Evolutionary conservation across 257 asterid species (phyloP), one percentile per base, ranked within the genome.

Genomic region (Nicotiana knightiana): DNA sequence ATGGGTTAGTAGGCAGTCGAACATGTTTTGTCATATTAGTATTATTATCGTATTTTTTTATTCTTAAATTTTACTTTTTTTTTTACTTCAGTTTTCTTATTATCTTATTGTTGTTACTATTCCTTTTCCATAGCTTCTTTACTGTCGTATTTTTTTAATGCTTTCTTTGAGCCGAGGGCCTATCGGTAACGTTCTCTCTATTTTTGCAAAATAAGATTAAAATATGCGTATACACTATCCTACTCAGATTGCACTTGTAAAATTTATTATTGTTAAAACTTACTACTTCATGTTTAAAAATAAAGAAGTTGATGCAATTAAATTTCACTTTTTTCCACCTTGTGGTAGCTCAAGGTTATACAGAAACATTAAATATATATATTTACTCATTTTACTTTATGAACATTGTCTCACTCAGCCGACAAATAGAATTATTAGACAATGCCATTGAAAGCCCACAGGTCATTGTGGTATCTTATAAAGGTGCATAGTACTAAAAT

Each of bases 351-450:
- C 13, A 12, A 18, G 26, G 3, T 5, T 18, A 58, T 46, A 39
- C 61, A 39, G 9, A 71, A 32, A 46, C 79, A 71, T 46, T 46
- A 26, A 59, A 11, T 15, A 28, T 28, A 21, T n/a, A 43, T 4
- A 39, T 39, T 39, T 24, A 4, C 21, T 21, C 59, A 70, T n/a
- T 43, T 43, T 24, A 17, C 18, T 79, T 63, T 61, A 15, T 54
- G 61, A 33, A 39, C 17, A 26, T 79, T 63, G 35, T 67, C 15
- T 28, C 63, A 63, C 43, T 62, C 62, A 80, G 76, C 62, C 37
- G 82, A 80, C 82, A 80, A 61, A 62, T 62, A 16, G 82, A 63
- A 63, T 63, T 63, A 80, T 80, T 63, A 80, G 54, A 53, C 3
- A 80, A 39, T 59, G 59, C 18, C 58, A 46, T 24, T 62, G 37